Evolutionary conservation across 495 filamentous ascomycete genomes (phyloP).

Genomic region (Trichoderma parareesei): DNA sequence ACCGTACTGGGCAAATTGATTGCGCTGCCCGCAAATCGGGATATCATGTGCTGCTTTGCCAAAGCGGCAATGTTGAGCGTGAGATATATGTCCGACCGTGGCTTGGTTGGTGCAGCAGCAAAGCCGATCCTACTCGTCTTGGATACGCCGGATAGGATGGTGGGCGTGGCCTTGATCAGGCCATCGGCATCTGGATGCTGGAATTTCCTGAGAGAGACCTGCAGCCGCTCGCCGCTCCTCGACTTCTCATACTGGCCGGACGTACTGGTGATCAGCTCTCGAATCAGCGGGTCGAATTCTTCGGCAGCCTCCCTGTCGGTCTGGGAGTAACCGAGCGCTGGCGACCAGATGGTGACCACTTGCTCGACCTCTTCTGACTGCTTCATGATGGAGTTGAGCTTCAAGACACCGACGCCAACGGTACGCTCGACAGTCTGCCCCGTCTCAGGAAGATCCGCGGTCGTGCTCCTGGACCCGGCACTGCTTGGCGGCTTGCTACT

Average conservation of each 20-base stretch:
- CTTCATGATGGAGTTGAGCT: constrained; percentile 67
- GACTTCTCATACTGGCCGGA: constrained; percentile 67
- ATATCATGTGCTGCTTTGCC: constrained; percentile 67
- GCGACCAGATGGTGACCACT: constrained; percentile 66
- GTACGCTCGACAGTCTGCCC: constrained; percentile 43
- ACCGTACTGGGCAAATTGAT: constrained; percentile 54
- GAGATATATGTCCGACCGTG: constrained; percentile 89
- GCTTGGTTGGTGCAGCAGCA: constrained; percentile 78
- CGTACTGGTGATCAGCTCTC: constrained; percentile 63
- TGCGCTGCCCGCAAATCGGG: constrained; percentile 69
- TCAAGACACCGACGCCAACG: constrained; percentile 75
- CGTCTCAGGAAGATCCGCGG: neutral
- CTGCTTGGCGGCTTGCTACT: constrained; percentile 42
- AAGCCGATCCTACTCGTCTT: constrained; percentile 89
- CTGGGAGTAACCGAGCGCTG: constrained; percentile 34
- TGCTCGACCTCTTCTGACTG: constrained; percentile 71
- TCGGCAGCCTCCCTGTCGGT: constrained; percentile 50
- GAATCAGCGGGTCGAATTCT: constrained; percentile 69
- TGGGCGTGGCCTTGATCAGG: constrained; percentile 79
- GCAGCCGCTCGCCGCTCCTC: constrained; percentile 59
- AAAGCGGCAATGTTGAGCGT: constrained; percentile 70
- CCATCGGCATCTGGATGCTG: constrained; percentile 63
- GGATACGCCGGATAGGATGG: constrained; percentile 69
- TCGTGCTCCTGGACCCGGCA: constrained; percentile 36
- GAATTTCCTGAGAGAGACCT: constrained; percentile 71